A percentile compares a stretch with the other conserved stretches of the same genome.
Conservation (phyloP, 805 yeast genomes). For the Candida wancherniae region DNA sequence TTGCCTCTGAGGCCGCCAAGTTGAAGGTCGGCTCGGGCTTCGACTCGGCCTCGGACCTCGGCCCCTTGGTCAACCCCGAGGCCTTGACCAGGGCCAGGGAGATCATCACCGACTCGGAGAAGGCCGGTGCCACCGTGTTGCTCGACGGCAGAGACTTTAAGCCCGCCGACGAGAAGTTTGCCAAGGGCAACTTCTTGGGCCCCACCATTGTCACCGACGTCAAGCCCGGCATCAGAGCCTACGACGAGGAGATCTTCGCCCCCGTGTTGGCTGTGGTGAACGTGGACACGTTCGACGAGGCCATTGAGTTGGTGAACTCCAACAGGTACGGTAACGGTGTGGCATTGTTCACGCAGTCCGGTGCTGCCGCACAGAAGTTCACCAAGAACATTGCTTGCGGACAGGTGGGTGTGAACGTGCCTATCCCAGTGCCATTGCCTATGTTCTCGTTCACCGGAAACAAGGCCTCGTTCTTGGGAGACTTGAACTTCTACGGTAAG, state of each 20-base stretch:
- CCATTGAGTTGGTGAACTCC: constrained; percentile 57
- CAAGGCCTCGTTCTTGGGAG: constrained; percentile 72
- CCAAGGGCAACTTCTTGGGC: constrained; percentile 64
- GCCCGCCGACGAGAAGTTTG: constrained; percentile 33
- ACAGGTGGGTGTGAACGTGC: constrained; percentile 74
- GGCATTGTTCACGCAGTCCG: constrained; percentile 64
- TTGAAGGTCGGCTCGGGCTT: constrained; percentile 66
- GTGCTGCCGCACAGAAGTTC: constrained; percentile 66
- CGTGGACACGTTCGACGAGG: constrained; percentile 62
- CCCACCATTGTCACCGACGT: constrained; percentile 62
- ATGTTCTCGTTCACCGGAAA: constrained; percentile 78
- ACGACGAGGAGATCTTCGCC: constrained; percentile 74
- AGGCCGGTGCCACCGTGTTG: constrained; percentile 56
- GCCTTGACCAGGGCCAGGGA: constrained; percentile 50
- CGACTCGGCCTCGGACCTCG: constrained; percentile 56
- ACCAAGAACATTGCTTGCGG: constrained; percentile 66
- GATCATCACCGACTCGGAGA: constrained; percentile 51
- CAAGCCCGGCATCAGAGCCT: constrained; percentile 65
- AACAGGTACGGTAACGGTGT: constrained; percentile 66
- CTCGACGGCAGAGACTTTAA: constrained; percentile 59
- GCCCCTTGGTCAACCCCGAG: constrained; percentile 66
- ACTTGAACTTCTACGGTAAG: constrained; percentile 74
- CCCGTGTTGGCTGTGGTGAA: constrained; percentile 64
- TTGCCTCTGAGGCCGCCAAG: constrained; percentile 51
- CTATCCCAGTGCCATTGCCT: constrained; percentile 78